Evolutionary conservation across 164 flowering plant genomes (phyloP).

Genomic region (Aristolochia fimbriata): DNA sequence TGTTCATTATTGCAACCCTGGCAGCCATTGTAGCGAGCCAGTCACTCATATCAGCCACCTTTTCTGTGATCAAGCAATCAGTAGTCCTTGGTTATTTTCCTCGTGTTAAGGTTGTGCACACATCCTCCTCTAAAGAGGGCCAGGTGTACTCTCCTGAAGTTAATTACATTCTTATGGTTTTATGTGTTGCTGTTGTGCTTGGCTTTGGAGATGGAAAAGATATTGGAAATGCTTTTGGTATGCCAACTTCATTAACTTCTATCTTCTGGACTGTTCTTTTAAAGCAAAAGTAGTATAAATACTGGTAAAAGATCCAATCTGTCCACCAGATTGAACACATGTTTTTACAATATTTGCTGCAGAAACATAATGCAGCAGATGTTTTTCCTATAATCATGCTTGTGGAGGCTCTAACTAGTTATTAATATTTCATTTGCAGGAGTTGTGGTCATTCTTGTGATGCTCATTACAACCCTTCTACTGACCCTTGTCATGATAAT

Average conservation of each 20-base stretch:
- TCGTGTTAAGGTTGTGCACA: conserved; percentile 76
- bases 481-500: conserved; percentile 70
- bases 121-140: conserved; percentile 63
- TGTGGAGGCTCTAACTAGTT: neutral
- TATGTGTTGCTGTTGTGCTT: conserved; percentile 65
- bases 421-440: conserved; percentile 30
- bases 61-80: conserved; percentile 85
- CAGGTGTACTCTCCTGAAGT: conserved; percentile 86
- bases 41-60: conserved; percentile 79
- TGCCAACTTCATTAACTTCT: neutral
- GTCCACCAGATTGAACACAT: too few relatives aligned
- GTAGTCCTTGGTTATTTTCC: conserved; percentile 80
- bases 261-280: too few relatives aligned
- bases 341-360: too few relatives aligned
- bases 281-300: too few relatives aligned
- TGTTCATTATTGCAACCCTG: conserved; percentile 52
- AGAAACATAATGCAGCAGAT: too few relatives aligned
- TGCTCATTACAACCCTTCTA: conserved; percentile 73
- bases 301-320: too few relatives aligned
- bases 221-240: conserved; percentile 89
- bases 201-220: conserved; percentile 74
- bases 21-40: conserved; percentile 90
- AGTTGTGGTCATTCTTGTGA: conserved; percentile 74
- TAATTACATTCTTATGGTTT: conserved; percentile 73
- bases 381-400: neutral